phyloP scores from a whole-genome alignment of 306 rosid species.

The Cicer cuneatum region DNA sequence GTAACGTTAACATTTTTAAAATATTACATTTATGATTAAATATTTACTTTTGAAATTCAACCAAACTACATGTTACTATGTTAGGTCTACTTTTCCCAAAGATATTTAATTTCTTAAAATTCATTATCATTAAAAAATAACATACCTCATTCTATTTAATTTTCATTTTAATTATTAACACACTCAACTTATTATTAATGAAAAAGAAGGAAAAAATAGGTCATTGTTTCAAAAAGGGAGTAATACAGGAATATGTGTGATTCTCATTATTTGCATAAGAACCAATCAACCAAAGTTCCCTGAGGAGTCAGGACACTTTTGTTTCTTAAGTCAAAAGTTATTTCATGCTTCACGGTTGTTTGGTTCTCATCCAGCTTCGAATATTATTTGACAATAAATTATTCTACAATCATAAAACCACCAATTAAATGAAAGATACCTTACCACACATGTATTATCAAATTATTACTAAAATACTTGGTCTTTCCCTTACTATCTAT shows the following conservation, averaged over 20 bases:
- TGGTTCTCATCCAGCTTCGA: slow-evolving; percentile 27
- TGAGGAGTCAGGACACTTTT: slow-evolving; percentile 20
- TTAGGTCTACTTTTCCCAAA: too few species aligned
- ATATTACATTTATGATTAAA: too few species aligned
- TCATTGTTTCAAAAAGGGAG: slow-evolving; percentile 37
- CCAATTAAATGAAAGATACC: slow-evolving; percentile 17
- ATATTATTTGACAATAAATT: not conserved
- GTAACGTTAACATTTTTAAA: too few species aligned
- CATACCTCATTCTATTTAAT: not conserved
- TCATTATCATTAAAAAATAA: too few species aligned
- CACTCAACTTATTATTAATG: not conserved
- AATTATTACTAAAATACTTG: too few species aligned
- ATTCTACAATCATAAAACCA: not conserved
- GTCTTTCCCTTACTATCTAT: not conserved
- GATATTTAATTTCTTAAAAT: too few species aligned
- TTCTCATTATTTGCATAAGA: slow-evolving; percentile 46
- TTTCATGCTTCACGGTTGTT: slow-evolving; percentile 27
- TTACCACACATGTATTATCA: not conserved
- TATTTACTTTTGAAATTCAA: too few species aligned
- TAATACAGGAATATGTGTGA: slow-evolving; percentile 45
- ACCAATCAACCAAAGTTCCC: slow-evolving; percentile 48
- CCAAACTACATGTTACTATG: too few species aligned
- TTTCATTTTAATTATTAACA: not conserved
- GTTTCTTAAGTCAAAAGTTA: not conserved
- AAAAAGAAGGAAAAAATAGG: slow-evolving; percentile 4